phyloP scores from a whole-genome alignment of 2,329 filamentous ascomycete genomes.

The Aspergillus awamori region DNA sequence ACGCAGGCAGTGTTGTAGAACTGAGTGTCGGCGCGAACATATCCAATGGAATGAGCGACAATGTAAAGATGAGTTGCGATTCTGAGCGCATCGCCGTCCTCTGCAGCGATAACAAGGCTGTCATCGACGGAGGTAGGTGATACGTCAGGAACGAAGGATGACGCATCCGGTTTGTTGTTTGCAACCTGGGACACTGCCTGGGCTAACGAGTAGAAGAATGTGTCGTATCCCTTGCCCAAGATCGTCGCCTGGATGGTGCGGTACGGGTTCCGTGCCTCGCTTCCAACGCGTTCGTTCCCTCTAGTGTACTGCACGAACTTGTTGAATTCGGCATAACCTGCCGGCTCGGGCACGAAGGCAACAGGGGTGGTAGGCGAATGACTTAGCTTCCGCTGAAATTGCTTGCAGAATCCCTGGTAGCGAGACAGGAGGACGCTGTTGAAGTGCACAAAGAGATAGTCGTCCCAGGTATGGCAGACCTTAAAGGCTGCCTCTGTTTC shows the following conservation, averaged over 20 bases:
- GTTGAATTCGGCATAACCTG: constrained; percentile 40
- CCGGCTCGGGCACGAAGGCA: constrained; percentile 61
- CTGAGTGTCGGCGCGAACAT: constrained; percentile 52
- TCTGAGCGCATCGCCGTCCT: constrained; percentile 64
- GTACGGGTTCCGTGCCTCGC: constrained; percentile 48
- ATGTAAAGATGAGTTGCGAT: constrained; percentile 70
- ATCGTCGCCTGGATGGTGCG: constrained; percentile 49
- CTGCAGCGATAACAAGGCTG: constrained; percentile 40
- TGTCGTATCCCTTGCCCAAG: constrained; percentile 45
- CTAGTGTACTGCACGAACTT: constrained; percentile 42
- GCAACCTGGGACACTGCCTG: constrained; percentile 44
- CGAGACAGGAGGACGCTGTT: constrained; percentile 81
- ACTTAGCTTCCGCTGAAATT: constrained; percentile 52
- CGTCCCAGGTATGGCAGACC: constrained; percentile 79
- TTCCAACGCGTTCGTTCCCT: constrained; percentile 39
- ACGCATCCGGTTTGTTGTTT: constrained; percentile 28
- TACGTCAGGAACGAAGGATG: constrained; percentile 39
- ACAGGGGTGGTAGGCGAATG: constrained; percentile 57
- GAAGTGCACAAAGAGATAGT: constrained; percentile 83
- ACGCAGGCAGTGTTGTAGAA: constrained; percentile 64
- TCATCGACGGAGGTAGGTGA: constrained; percentile 59
- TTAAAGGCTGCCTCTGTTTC: constrained; percentile 76
- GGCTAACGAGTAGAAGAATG: constrained; percentile 46
- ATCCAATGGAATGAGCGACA: constrained; percentile 64
- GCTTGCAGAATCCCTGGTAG: constrained; percentile 68